These are phyloP conservation scores for Tausonia pullulans DNA, from an alignment of 1,284 basidiomycete genomes.

Conservation along the genomic window DNA sequence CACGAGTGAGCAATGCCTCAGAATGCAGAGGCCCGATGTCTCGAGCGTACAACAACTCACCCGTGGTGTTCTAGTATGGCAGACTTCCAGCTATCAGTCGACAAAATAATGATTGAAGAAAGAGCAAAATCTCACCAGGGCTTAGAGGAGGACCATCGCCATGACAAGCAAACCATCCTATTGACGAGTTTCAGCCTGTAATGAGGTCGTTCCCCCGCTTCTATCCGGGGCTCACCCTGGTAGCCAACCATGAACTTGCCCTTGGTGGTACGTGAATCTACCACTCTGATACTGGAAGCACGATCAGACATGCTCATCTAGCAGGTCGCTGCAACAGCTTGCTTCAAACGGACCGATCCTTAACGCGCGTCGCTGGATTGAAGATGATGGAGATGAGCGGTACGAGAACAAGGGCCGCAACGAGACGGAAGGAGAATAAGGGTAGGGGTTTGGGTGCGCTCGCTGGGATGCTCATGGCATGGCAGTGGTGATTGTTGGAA, in stretches of 20 bases:
- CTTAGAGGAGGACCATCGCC: constrained; percentile 54
- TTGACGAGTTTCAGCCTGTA: constrained; percentile 28
- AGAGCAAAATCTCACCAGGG: constrained; percentile 38
- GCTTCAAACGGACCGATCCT: too few relatives aligned
- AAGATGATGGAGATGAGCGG: too few relatives aligned
- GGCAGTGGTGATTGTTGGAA: too few relatives aligned
- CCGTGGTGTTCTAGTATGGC: constrained; percentile 50
- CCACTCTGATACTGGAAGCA: constrained; percentile 15
- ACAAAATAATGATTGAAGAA: neutral
- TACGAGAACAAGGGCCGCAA: too few relatives aligned
- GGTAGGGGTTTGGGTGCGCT: too few relatives aligned
- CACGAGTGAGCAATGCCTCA: neutral
- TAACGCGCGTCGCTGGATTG: too few relatives aligned
- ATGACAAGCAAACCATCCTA: constrained; percentile 47
- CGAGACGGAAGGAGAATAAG: too few relatives aligned
- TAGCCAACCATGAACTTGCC: constrained; percentile 71
- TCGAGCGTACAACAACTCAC: constrained; percentile 1
- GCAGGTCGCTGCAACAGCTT: too few relatives aligned
- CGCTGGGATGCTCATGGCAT: too few relatives aligned
- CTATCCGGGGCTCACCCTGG: constrained; percentile 42
- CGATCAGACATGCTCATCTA: too few relatives aligned
- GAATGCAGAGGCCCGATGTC: neutral
- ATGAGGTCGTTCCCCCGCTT: neutral
- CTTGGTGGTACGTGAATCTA: constrained; percentile 48
- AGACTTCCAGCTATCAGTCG: too few relatives aligned